Evolutionary conservation across 495 filamentous ascomycete genomes (phyloP), one percentile per base, ranked within the genome.

Genomic region (Penicillium odoratum): DNA sequence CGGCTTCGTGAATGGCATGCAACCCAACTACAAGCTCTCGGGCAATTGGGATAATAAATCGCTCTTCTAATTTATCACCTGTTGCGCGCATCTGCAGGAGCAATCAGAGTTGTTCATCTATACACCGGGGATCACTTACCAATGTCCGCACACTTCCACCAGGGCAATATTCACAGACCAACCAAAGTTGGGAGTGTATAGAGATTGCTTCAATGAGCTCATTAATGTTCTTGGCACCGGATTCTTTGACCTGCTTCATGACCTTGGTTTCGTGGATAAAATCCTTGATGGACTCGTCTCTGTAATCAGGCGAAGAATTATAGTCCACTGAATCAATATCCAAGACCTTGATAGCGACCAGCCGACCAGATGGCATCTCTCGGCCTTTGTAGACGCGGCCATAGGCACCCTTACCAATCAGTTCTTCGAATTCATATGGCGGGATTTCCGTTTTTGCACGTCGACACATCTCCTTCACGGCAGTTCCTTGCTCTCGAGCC

Each of bases 331-430:
- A 86, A 66, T 98, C 94, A n/a, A 97, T 88, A 66, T 97, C 91
- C 66, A 97, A 86, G 56, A 97, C 93, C 69, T 98, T 98, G 68
- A 98, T 86, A 5, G 95, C 95, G 4, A 97, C 91, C 21, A 93
- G 67, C 18, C 81, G 71, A 26, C 83, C 79, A 0, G 80, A 82
- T n/a, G 81, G 73, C 72, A 73, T 71, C 77, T 87, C 58, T 65
- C 64, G 67, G 21, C 84, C 91, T 72, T 94, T 96, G 80, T 93
- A 98, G 8, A 98, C 94, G 36, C 93, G 86, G 16, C 94, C 95
- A 74, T 91, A 98, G 5, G 88, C 87, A n/a, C 94, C 94, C 71
- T 97, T 98, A 18, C 94, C 94, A 57, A 97, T 93, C 55, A 98
- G 75, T 70, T 98, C 93, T 38, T 88, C 79, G 42, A 98, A 90